Conservation (phyloP, 495 filamentous ascomycete genomes). For the Podospora anserina region DNA sequence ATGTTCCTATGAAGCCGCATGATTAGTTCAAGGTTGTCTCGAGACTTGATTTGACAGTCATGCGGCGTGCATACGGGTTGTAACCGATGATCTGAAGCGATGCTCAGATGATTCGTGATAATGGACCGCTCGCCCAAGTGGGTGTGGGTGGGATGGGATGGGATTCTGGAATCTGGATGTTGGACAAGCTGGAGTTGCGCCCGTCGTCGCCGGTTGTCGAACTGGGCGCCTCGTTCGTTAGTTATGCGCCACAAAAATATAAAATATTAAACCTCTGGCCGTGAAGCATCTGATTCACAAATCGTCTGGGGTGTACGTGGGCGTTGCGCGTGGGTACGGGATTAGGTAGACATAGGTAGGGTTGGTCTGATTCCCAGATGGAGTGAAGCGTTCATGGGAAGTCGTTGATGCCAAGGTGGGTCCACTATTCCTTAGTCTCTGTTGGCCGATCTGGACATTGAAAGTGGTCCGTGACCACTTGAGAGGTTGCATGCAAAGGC, state of each 20-base stretch:
- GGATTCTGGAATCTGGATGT: not conserved
- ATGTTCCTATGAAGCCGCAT: slow-evolving; percentile 2
- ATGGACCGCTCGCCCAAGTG: not conserved
- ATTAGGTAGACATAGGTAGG: not conserved
- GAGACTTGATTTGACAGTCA: slow-evolving; percentile 8
- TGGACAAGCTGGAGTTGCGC: not conserved
- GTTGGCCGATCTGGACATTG: not conserved
- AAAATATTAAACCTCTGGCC: not conserved
- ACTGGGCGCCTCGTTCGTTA: not conserved
- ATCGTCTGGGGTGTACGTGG: not conserved
- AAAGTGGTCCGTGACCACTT: too few relatives aligned
- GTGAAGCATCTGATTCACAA: not conserved
- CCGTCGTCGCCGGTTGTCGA: not conserved
- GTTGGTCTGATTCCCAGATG: not conserved
- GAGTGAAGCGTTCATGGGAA: not conserved
- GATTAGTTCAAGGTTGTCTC: slow-evolving; percentile 2
- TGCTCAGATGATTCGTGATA: slow-evolving; percentile 20
- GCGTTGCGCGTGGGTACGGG: not conserved
- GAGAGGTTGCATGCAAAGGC: too few relatives aligned
- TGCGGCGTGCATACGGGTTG: slow-evolving; percentile 12
- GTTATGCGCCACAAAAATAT: not conserved
- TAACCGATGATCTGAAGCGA: slow-evolving; percentile 7
- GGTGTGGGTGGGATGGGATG: not conserved
- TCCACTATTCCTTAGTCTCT: not conserved
- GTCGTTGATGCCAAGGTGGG: not conserved